phyloP scores from a whole-genome alignment of 371 early-diverging fungal species.

The Mucor racemosus region DNA sequence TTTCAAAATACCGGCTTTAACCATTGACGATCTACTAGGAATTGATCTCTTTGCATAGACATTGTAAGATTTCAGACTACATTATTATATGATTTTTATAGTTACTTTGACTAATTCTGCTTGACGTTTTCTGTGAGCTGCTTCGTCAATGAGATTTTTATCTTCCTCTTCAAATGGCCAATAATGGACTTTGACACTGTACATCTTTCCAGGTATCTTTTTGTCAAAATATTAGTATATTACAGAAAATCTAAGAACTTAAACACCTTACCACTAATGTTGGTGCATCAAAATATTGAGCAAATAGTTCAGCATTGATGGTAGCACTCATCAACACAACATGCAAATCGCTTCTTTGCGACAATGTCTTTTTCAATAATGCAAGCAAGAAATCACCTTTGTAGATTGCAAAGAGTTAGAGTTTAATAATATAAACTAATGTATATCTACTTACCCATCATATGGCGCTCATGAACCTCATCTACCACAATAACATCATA shows the following conservation, averaged over 20 bases:
- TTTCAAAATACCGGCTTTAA: slow-evolving; percentile 44
- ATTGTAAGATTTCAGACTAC: neutral
- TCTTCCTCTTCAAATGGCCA: slow-evolving; percentile 51
- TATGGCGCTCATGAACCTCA: slow-evolving; percentile 77
- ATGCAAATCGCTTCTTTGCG: slow-evolving; percentile 45
- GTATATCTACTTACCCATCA: slow-evolving; percentile 44
- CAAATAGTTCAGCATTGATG: slow-evolving; percentile 68
- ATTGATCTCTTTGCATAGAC: slow-evolving; percentile 38
- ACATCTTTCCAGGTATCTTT: slow-evolving; percentile 59
- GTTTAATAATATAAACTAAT: too few species aligned
- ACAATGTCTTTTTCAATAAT: slow-evolving; percentile 54
- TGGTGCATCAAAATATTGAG: slow-evolving; percentile 63
- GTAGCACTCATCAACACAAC: slow-evolving; percentile 86
- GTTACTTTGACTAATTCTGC: slow-evolving; percentile 40
- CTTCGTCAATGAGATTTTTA: slow-evolving; percentile 60
- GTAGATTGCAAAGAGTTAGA: neutral
- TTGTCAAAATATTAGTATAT: too few species aligned
- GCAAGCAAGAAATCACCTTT: slow-evolving; percentile 65
- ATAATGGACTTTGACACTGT: slow-evolving; percentile 55
- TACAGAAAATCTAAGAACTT: too few species aligned
- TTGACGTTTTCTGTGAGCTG: slow-evolving; percentile 50
- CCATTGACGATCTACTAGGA: slow-evolving; percentile 44
- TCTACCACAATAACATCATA: slow-evolving; percentile 76
- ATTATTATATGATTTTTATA: neutral
- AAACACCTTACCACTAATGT: slow-evolving; percentile 37